Conservation (phyloP, 495 filamentous ascomycete genomes). For the Penicillium soppii region DNA sequence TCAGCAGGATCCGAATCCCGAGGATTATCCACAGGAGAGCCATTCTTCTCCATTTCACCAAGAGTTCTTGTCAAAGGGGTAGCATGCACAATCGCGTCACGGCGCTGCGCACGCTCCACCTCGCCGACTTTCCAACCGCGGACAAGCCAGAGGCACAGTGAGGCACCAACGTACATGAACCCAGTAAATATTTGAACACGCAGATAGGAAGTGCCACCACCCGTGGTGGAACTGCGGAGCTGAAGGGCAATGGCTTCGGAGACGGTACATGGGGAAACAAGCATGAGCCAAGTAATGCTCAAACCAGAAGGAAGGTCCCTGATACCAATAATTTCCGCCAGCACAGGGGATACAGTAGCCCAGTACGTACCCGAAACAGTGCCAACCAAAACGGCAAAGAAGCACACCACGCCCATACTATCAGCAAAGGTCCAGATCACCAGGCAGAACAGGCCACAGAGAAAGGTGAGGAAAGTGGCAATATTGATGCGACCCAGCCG, state of each 20-base stretch:
- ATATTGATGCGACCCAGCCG: constrained; percentile 70
- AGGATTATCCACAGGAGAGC: constrained; percentile 6
- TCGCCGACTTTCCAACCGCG: constrained; percentile 60
- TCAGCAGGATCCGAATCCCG: background rate
- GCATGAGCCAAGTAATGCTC: constrained; percentile 72
- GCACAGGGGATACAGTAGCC: constrained; percentile 67
- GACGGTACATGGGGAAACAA: constrained; percentile 72
- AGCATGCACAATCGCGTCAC: constrained; percentile 9
- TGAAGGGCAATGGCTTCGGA: constrained; percentile 74
- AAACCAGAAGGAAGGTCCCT: constrained; percentile 68
- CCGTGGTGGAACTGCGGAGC: constrained; percentile 47
- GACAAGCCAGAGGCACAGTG: constrained; percentile 48
- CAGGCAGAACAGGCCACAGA: constrained; percentile 64
- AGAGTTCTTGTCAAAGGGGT: constrained; percentile 4
- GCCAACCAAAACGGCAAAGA: constrained; percentile 71
- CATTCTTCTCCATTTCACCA: constrained; percentile 15
- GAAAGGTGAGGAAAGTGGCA: constrained; percentile 60
- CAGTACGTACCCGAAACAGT: constrained; percentile 72
- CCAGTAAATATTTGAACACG: constrained; percentile 66
- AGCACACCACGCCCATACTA: constrained; percentile 63
- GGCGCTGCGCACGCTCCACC: constrained; percentile 36
- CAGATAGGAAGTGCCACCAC: constrained; percentile 48
- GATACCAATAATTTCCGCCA: constrained; percentile 76
- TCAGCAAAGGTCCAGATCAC: constrained; percentile 73
- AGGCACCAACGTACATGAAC: constrained; percentile 62